Percentiles rank a stretch among this genome's conserved stretches.
Evolutionary conservation across 2,329 filamentous ascomycete species (phyloP).

Genomic region (Venturia nashicola): DNA sequence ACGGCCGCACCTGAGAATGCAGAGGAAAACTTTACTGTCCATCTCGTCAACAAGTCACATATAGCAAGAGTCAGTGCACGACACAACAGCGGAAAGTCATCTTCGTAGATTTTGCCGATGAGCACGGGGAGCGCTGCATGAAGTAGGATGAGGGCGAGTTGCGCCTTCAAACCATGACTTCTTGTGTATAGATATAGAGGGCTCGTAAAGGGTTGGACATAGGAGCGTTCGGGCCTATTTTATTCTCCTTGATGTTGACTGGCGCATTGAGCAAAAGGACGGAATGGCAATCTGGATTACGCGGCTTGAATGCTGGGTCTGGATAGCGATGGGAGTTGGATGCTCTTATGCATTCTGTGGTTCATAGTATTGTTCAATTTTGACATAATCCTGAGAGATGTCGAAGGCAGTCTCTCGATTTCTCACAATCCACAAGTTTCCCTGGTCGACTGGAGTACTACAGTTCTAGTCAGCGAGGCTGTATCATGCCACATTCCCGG

Average conservation of each 20-base stretch:
- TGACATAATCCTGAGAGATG: background rate
- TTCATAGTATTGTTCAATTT: background rate
- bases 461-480: too few relatives aligned
- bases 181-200: background rate
- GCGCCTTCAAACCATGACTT: background rate
- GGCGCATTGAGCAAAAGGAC: background rate
- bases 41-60: conserved; percentile 75
- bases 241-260: background rate
- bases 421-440: background rate
- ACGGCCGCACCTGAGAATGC: conserved; percentile 77
- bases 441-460: background rate
- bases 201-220: background rate
- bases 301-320: background rate
- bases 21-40: conserved; percentile 83
- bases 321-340: background rate
- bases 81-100: background rate
- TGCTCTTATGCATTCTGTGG: background rate
- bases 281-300: background rate
- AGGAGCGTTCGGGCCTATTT: background rate
- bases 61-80: conserved; percentile 9
- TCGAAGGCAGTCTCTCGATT: background rate
- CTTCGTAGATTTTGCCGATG: background rate
- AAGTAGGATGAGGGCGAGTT: background rate
- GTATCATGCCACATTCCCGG: too few relatives aligned
- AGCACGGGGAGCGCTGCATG: background rate